These are phyloP conservation scores for Agroathelia rolfsii DNA, from an alignment of 1,284 basidiomycete genomes.

Conservation along the genomic window DNA sequence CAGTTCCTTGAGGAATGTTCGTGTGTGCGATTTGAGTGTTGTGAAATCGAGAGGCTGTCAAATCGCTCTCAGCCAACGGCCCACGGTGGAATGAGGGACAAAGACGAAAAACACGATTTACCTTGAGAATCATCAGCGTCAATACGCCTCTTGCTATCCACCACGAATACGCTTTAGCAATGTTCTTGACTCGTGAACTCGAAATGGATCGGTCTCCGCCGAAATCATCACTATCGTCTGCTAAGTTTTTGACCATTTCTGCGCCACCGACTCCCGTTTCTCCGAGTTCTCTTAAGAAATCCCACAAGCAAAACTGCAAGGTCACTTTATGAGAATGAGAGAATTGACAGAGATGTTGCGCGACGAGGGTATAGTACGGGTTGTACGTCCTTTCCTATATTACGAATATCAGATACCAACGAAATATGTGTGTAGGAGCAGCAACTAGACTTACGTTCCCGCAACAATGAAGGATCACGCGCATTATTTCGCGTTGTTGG, in stretches of 20 bases:
- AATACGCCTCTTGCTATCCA: slow-evolving; percentile 71
- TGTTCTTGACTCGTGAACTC: slow-evolving; percentile 44
- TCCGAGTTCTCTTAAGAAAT: slow-evolving; percentile 88
- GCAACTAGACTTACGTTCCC: slow-evolving; percentile 57
- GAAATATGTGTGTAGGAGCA: slow-evolving; percentile 2
- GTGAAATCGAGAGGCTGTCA: slow-evolving; percentile 82
- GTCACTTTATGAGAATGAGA: slow-evolving; percentile 86
- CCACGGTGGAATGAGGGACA: not conserved
- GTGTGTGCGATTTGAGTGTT: slow-evolving; percentile 50
- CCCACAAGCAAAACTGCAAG: slow-evolving; percentile 94
- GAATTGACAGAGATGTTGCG: slow-evolving; percentile 60
- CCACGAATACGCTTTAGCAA: slow-evolving; percentile 77
- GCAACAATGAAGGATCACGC: slow-evolving; percentile 89
- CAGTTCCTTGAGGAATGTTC: slow-evolving; percentile 59
- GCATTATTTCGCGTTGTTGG: slow-evolving; percentile 90
- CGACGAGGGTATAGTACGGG: slow-evolving; percentile 90
- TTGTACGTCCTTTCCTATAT: slow-evolving; percentile 84
- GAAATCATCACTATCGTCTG: slow-evolving; percentile 31
- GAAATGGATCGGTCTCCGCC: slow-evolving; percentile 52
- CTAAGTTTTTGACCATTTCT: slow-evolving; percentile 60
- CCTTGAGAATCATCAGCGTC: slow-evolving; percentile 76
- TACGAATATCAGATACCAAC: slow-evolving; percentile 4
- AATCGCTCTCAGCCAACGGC: slow-evolving; percentile 4
- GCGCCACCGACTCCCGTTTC: slow-evolving; percentile 77
- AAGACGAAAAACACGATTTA: slow-evolving; percentile 21